Base-by-base conservation (phyloP, 2,329 filamentous ascomycete genomes). In the Curvularia sp. region DNA sequence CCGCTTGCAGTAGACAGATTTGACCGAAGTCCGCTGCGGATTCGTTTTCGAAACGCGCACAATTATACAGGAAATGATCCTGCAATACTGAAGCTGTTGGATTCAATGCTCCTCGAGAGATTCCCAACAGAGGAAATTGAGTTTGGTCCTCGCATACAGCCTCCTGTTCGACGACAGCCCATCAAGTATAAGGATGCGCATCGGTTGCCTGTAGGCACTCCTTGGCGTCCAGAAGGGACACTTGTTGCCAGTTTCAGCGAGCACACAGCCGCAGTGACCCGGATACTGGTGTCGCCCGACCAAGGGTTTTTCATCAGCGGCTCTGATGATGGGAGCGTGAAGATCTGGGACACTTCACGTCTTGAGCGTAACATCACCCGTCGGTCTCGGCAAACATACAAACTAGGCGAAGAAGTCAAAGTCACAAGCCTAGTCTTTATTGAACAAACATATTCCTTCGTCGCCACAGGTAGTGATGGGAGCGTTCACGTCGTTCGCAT, bases 261-360 rank as follows among this genome's bases (percentile, higher is more conserved):
- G 74, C 95, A 99, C 73, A 88, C 84, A 28, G 92, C 88, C 0
- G 86, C 91, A 7, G 87, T 98, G 63, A 97, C 90, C 70, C 87
- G 93, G 9, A 86, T 98, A 10, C 83, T 90, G 2, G 86, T 92
- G 7, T 89, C 95, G 1, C 92, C 94, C 0, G 95, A 99, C 72
- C 94, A 99, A 74, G 81, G 89, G 4, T 99, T 99, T 79, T 99
- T 99, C 77, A 85, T 97, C 56, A 98, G 95, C 0, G 94, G 89
- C 6, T 94, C 93, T 9, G 92, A 97, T 70, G 95, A 99, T 76
- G 92, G 95, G 2, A 88, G 86, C 6, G 91, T 97, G 56, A 96
- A 92, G 72, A 85, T 99, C 5, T 99, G 95, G 95, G 95, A 99
- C 78, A 90, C 92, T 26, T 88, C 88, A 26, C 86, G 95, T 24